Base-by-base conservation (phyloP, 1,139 yeast genomes). In the Saccharomycopsis crataegensis region DNA sequence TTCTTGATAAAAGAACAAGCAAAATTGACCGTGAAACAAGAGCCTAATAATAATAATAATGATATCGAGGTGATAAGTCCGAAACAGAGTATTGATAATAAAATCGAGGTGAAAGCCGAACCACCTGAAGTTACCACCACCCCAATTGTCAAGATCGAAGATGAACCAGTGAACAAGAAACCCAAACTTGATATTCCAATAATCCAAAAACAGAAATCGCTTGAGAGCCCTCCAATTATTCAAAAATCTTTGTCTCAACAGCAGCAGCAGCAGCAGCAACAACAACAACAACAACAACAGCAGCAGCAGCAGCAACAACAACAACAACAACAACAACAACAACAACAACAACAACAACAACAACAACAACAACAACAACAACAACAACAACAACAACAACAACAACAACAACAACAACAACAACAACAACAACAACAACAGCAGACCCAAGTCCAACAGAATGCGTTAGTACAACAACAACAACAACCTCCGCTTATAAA, bases 1-100 rank as follows among this genome's bases (percentile, higher is more conserved):
- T 56, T 50, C 49, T 31, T 56, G 9, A 16, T 8, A 8, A 28
- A 41, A 8, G 53, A 54, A 28, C 46, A 54, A 38, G 33, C 34
- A 16, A 54, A 51, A 38, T 17, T 50, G 42, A 43, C 17, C 28
- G 33, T 37, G 40, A 52, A 53, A 44, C 36, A 34, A 34, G 46
- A 50, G 37, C 6, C 22, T 22, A 22, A 22, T 22, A 22, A 22
- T 22, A 22, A 22, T 31, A 45, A 4, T 28, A 14, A 32, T 32
- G 38, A 33, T 11, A 45, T 9, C 3, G 6, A 28, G 3, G 8
- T 12, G 6, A 11, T 17, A 32, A 9, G 12, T 12, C 43, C 17
- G n/a, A 8, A 12, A 14, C 43, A 41, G 8, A n/a, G 2, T 12
- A 28, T 43, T 16, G 31, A 43, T 6, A 33, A 43, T 5, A 28